A percentile compares a stretch with the other conserved stretches of the same genome.
Evolutionary conservation across 2,329 filamentous ascomycete genomes (phyloP).

Genomic region (Tympanopsis confertula): DNA sequence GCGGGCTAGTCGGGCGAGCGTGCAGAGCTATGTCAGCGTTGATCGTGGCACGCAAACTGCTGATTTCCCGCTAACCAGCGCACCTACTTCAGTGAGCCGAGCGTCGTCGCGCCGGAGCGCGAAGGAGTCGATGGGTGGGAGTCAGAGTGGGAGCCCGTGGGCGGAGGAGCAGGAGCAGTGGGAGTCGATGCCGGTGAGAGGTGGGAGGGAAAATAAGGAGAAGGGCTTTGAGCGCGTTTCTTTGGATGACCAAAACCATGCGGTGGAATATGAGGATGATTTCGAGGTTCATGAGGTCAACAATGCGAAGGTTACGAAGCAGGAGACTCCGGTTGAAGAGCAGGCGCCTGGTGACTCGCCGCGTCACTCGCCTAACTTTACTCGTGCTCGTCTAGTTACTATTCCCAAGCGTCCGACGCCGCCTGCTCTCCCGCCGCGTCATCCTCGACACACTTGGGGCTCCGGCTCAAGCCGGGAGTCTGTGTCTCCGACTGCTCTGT

Average conservation of each 20-base stretch:
- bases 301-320: not conserved
- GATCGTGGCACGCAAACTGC: not conserved
- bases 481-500: not conserved
- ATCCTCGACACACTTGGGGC: not conserved
- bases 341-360: not conserved
- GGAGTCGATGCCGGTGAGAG: not conserved
- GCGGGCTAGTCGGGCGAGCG: not conserved
- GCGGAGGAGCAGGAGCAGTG: too few species aligned
- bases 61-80: not conserved
- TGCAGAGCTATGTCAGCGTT: conserved; percentile 16
- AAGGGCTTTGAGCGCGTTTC: not conserved
- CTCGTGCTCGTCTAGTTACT: not conserved
- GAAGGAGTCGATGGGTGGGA: too few species aligned
- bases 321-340: not conserved
- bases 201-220: not conserved
- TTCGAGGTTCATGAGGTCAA: not conserved
- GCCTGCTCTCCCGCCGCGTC: not conserved
- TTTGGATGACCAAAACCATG: too few species aligned
- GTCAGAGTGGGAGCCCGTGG: too few species aligned
- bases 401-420: not conserved
- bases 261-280: too few species aligned
- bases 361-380: conserved; percentile 1
- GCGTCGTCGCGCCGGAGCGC: not conserved
- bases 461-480: not conserved
- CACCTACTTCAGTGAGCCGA: not conserved